These are phyloP conservation scores for Mortierella alpina DNA, from an alignment of 192 early-diverging fungal genomes.

Conservation along the genomic window DNA sequence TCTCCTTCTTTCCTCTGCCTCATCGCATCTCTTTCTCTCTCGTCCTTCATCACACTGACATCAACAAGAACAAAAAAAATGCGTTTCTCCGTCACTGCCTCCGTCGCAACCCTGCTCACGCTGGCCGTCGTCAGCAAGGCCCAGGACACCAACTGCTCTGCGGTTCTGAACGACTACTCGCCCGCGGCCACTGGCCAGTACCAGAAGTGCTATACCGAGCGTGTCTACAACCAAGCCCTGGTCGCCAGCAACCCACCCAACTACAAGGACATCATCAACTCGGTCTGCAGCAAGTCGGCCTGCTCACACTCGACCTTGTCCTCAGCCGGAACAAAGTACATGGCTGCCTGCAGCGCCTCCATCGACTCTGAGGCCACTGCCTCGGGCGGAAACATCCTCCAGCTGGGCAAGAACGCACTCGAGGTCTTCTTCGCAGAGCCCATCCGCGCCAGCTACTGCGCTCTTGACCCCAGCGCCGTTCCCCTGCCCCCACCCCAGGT, in stretches of 20 bases:
- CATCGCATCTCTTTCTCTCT: background rate
- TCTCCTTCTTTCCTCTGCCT: background rate
- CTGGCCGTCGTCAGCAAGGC: constrained; percentile 26
- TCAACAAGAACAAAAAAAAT: constrained; percentile 4
- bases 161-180: constrained; percentile 29
- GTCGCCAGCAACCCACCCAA: constrained; percentile 20
- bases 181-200: constrained; percentile 5
- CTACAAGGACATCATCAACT: constrained; percentile 26
- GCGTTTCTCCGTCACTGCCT: constrained; percentile 26
- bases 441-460: constrained; percentile 30
- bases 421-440: constrained; percentile 43
- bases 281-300: constrained; percentile 29
- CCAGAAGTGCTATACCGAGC: constrained; percentile 46
- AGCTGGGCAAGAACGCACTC: constrained; percentile 39
- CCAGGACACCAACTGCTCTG: constrained; percentile 36
- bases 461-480: constrained; percentile 19
- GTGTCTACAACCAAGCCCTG: constrained; percentile 34
- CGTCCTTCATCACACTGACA: background rate
- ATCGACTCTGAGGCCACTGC: constrained; percentile 15
- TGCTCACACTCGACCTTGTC: constrained; percentile 21
- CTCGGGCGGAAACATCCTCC: constrained; percentile 28
- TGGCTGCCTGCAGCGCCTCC: constrained; percentile 36
- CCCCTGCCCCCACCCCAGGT: background rate
- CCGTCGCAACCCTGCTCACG: constrained; percentile 21
- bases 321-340: constrained; percentile 32